These are phyloP conservation scores for Asterella californica DNA, from an alignment of 225 moss, liverwort and hornwort species.

Conservation along the genomic window DNA sequence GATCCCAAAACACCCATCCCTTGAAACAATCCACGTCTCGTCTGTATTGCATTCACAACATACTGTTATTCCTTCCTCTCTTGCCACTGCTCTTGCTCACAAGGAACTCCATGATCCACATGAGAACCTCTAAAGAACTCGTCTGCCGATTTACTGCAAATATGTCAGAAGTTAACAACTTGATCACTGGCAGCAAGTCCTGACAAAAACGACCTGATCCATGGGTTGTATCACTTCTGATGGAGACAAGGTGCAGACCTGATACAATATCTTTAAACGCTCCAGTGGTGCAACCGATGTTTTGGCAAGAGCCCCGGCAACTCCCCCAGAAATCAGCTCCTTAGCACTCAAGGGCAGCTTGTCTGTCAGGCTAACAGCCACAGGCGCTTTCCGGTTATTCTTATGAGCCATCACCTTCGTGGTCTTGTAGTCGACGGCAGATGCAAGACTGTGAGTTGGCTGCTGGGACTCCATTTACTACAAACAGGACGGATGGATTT, in stretches of 20 bases:
- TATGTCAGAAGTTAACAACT: too few relatives aligned
- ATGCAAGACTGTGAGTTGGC: constrained; percentile 26
- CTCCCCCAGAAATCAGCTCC: constrained; percentile 83
- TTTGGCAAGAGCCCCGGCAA: constrained; percentile 81
- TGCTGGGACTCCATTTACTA: constrained; percentile 37
- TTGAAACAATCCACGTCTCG: constrained; percentile 78
- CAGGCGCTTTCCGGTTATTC: constrained; percentile 8
- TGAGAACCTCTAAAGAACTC: too few relatives aligned
- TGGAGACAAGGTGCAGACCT: constrained; percentile 42
- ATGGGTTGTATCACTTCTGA: too few relatives aligned
- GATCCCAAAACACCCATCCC: constrained; percentile 65
- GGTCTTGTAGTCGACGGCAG: constrained; percentile 32
- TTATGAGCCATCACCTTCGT: constrained; percentile 25
- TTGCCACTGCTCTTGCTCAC: neutral
- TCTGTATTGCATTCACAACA: constrained; percentile 41
- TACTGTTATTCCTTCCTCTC: neutral
- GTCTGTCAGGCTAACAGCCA: constrained; percentile 28
- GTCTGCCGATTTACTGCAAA: too few relatives aligned
- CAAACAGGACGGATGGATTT: neutral
- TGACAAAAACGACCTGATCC: neutral
- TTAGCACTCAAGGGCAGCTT: constrained; percentile 53
- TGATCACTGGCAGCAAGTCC: too few relatives aligned
- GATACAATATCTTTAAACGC: constrained; percentile 81
- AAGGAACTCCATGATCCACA: neutral
- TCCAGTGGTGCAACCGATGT: constrained; percentile 87